phyloP scores from a whole-genome alignment of 306 rosid genomes.

The Astragalus membranaceus region DNA sequence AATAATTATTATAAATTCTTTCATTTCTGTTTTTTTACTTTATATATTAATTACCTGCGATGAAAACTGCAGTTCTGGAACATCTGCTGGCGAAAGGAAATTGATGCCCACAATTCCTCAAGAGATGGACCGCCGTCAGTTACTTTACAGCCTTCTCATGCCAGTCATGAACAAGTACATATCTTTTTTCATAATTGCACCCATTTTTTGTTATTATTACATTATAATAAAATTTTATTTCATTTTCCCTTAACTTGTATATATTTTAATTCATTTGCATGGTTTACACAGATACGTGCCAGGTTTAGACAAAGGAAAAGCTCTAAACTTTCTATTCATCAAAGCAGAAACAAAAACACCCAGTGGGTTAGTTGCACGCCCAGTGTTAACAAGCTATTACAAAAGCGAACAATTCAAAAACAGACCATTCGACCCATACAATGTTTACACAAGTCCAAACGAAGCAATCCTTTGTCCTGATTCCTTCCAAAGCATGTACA shows the following conservation, averaged over 20 bases:
- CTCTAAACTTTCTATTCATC: constrained; percentile 54
- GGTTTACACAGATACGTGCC: constrained; percentile 48
- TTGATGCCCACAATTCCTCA: constrained; percentile 74
- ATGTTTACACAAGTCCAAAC: constrained; percentile 70
- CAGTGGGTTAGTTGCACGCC: constrained; percentile 69
- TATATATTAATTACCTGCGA: background rate
- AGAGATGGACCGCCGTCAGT: constrained; percentile 66
- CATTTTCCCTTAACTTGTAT: too few relatives aligned
- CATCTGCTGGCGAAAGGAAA: constrained; percentile 82
- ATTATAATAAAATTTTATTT: too few relatives aligned
- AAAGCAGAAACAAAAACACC: constrained; percentile 63
- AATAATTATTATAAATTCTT: too few relatives aligned
- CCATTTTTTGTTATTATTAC: background rate
- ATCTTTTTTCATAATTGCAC: background rate
- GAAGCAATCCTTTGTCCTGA: constrained; percentile 66
- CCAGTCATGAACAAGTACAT: constrained; percentile 74
- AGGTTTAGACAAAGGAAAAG: constrained; percentile 71
- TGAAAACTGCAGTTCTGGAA: constrained; percentile 61
- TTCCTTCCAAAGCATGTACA: constrained; percentile 80
- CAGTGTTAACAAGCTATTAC: constrained; percentile 77
- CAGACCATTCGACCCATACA: constrained; percentile 63
- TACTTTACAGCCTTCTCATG: constrained; percentile 71
- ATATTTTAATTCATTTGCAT: background rate
- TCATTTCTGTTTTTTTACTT: background rate
- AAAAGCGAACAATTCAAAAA: constrained; percentile 65